These are phyloP conservation scores for Fusarium austroafricanum DNA, from an alignment of 2,329 filamentous ascomycete genomes.

Conservation along the genomic window DNA sequence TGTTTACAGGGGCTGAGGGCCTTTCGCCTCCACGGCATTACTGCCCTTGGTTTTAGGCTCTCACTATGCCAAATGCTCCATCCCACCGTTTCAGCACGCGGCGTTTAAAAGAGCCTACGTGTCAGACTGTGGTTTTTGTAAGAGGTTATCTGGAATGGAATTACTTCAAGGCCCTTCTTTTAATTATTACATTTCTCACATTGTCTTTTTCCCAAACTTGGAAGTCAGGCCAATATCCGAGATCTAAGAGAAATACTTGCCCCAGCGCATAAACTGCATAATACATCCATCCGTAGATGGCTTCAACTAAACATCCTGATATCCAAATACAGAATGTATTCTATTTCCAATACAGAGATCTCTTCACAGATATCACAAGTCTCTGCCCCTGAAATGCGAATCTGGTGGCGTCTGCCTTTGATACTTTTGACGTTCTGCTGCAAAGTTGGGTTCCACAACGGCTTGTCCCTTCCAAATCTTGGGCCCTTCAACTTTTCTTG, in stretches of 20 bases:
- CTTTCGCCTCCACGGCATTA: slow-evolving; percentile 11
- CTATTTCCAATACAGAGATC: not conserved
- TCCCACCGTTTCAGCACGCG: slow-evolving; percentile 13
- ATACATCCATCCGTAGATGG: slow-evolving; percentile 2
- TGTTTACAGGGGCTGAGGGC: slow-evolving; percentile 20
- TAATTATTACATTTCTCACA: not conserved
- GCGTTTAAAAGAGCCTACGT: slow-evolving; percentile 15
- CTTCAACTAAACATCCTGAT: slow-evolving; percentile 18
- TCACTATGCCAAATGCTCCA: slow-evolving; percentile 8
- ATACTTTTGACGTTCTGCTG: not conserved
- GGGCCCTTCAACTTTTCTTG: not conserved
- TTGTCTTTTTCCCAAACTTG: not conserved
- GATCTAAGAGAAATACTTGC: not conserved
- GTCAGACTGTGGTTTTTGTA: slow-evolving; percentile 13
- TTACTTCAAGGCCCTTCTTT: not conserved
- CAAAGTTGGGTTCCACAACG: slow-evolving; percentile 22
- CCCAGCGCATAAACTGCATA: not conserved
- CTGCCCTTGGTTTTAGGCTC: slow-evolving; percentile 30
- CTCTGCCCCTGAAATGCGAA: slow-evolving; percentile 14
- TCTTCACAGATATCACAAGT: not conserved
- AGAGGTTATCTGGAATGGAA: slow-evolving; percentile 1
- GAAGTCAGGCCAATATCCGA: not conserved
- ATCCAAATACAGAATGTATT: not conserved
- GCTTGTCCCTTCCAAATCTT: slow-evolving; percentile 14
- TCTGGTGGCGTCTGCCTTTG: slow-evolving; percentile 34